Evolutionary conservation across 2,329 filamentous ascomycete genomes (phyloP).

Genomic region (Aspergillus ustus): DNA sequence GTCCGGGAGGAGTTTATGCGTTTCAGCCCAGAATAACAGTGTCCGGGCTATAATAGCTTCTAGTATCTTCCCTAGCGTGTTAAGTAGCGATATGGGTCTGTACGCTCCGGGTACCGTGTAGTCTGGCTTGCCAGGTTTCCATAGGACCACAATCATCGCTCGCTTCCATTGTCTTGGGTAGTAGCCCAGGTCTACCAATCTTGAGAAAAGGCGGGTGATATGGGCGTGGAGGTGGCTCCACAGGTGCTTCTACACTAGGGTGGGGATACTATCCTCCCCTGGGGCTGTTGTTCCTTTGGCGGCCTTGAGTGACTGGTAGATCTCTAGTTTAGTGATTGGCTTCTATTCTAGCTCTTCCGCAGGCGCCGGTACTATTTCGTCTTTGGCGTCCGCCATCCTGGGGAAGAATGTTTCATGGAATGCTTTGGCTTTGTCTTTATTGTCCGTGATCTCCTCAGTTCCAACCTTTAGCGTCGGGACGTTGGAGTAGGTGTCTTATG

Average conservation of each 20-base stretch:
- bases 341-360: conserved; percentile 23
- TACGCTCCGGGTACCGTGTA: conserved; percentile 32
- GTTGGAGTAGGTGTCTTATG: conserved; percentile 19
- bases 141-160: conserved; percentile 28
- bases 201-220: conserved; percentile 20
- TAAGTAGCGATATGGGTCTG: conserved; percentile 32
- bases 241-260: conserved; percentile 20
- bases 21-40: too few relatives aligned
- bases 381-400: conserved; percentile 8
- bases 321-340: conserved; percentile 24
- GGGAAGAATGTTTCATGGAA: conserved; percentile 27
- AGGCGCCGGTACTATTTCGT: neutral
- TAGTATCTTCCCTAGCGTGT: conserved; percentile 29
- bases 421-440: conserved; percentile 25
- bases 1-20: conserved; percentile 26
- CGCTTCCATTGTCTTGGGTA: conserved; percentile 25
- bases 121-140: conserved; percentile 32
- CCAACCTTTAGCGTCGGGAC: conserved; percentile 24
- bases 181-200: conserved; percentile 23
- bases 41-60: conserved; percentile 19
- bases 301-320: conserved; percentile 18
- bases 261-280: conserved; percentile 11
- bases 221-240: conserved; percentile 7
- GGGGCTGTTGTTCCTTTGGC: conserved; percentile 26
- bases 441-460: conserved; percentile 18